These are phyloP conservation scores for Pilobolus umbonatus DNA, from an alignment of 192 early-diverging fungal species.

Conservation along the genomic window DNA sequence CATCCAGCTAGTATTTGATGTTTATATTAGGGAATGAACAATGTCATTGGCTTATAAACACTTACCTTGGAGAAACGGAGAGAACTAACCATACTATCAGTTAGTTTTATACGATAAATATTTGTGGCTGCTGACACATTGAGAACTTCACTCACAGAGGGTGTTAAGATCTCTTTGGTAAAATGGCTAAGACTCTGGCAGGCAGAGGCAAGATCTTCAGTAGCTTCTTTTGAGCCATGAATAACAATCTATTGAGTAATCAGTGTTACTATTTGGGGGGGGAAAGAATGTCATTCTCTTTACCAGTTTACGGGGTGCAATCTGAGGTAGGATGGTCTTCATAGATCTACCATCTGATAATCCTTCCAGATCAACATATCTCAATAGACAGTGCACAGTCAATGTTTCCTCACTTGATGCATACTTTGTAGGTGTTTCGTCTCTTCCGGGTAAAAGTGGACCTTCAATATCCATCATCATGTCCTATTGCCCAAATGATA, in stretches of 20 bases:
- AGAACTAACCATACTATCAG: slow-evolving; percentile 83
- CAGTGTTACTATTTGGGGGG: neutral
- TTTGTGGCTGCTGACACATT: slow-evolving; percentile 89
- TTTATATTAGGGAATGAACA: neutral
- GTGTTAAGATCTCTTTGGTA: slow-evolving; percentile 83
- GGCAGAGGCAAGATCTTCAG: slow-evolving; percentile 56
- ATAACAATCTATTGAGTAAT: slow-evolving; percentile 59
- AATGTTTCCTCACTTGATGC: slow-evolving; percentile 52
- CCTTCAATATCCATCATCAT: slow-evolving; percentile 37
- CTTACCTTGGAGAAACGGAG: slow-evolving; percentile 68
- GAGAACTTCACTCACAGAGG: slow-evolving; percentile 75
- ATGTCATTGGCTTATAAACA: slow-evolving; percentile 1
- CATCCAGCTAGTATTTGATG: slow-evolving; percentile 44
- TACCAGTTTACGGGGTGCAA: slow-evolving; percentile 78
- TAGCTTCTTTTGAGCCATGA: slow-evolving; percentile 76
- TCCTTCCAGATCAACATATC: slow-evolving; percentile 92
- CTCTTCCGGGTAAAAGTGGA: slow-evolving; percentile 52
- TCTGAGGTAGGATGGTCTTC: slow-evolving; percentile 78
- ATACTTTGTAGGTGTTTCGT: slow-evolving; percentile 78
- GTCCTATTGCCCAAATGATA: neutral
- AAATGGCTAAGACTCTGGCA: slow-evolving; percentile 61
- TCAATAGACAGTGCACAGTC: slow-evolving; percentile 64
- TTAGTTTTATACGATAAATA: slow-evolving; percentile 80
- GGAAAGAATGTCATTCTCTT: slow-evolving; percentile 3
- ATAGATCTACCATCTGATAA: slow-evolving; percentile 82